Conservation (phyloP, 176 grass and related monocot genomes). For the Carex cristatella region DNA sequence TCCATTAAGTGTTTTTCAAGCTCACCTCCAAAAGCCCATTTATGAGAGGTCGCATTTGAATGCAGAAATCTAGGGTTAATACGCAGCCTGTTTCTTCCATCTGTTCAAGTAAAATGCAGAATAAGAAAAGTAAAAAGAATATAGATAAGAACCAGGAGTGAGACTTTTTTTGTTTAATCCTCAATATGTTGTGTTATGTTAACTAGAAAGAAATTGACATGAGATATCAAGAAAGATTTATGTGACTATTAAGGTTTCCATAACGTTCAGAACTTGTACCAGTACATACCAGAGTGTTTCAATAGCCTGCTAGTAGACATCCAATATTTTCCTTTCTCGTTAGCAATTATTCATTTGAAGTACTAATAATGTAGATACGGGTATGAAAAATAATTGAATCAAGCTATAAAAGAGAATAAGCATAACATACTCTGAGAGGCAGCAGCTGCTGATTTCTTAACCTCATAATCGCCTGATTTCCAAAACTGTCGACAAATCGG, state of each 20-base stretch:
- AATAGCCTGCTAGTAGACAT: slow-evolving; percentile 10
- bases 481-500: slow-evolving; percentile 79
- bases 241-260: not conserved
- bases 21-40: slow-evolving; percentile 57
- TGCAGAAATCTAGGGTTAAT: slow-evolving; percentile 50
- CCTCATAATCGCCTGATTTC: slow-evolving; percentile 94
- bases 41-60: slow-evolving; percentile 54
- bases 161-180: not conserved
- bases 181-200: not conserved
- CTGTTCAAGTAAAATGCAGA: slow-evolving; percentile 23
- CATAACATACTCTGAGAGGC: slow-evolving; percentile 40
- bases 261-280: not conserved
- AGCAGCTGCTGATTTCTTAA: slow-evolving; percentile 41
- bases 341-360: not conserved
- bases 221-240: not conserved
- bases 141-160: not conserved
- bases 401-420: slow-evolving; percentile 16
- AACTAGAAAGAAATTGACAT: not conserved
- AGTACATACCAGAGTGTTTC: not conserved
- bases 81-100: slow-evolving; percentile 35
- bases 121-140: not conserved
- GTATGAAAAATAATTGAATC: not conserved
- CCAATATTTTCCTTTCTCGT: slow-evolving; percentile 16
- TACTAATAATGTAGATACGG: not conserved
- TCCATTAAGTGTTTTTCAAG: not conserved